Evolutionary conservation across 805 yeast genomes (phyloP), one percentile per base, ranked within the genome.

Genomic region (Zygoascus biomembranicola): DNA sequence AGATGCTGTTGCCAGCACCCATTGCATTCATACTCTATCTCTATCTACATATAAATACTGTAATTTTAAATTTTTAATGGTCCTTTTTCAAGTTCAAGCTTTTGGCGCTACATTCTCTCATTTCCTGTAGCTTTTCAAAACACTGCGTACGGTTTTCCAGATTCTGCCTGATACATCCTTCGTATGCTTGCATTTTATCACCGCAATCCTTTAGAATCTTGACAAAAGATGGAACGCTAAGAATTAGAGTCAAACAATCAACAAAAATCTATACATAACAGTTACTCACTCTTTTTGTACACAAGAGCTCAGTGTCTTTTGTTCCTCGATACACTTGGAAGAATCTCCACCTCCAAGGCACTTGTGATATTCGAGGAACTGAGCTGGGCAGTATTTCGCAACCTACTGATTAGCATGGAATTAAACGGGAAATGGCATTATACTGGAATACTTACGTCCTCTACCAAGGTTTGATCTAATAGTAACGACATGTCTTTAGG

Each of bases 401-500:
- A 85, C 80, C 77, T 73, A 43, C 32, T 31, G 48, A 31, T 37
- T 11, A 18, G 51, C 14, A 11, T 8, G 2, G 31, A 42, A 3
- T 4, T 23, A 23, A 4, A 4, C 6, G 3, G 6, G 28, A 3
- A 23, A 23, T 6, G 28, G 28, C 6, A 23, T 23, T 23, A 23
- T 6, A 23, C 6, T 23, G 28, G 6, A 23, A 23, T 14, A 68
- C 77, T 57, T 55, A 77, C 85, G 62, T 87, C 95, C 57, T 86
- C 90, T 57, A 87, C 77, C 32, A 87, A 76, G 50, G 84, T 72
- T 64, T 87, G 90, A 67, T 87, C 95, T 32, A 87, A 74, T 61
- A 63, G 60, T 52, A 73, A 66, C 14, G 80, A 72, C 78, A 77
- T 75, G 46, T 49, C 56, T 23, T 23, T 23, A 23, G 28, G 28